These are phyloP conservation scores for Amoeboradix gromovi DNA, from an alignment of 371 early-diverging fungal genomes.

Conservation along the genomic window DNA sequence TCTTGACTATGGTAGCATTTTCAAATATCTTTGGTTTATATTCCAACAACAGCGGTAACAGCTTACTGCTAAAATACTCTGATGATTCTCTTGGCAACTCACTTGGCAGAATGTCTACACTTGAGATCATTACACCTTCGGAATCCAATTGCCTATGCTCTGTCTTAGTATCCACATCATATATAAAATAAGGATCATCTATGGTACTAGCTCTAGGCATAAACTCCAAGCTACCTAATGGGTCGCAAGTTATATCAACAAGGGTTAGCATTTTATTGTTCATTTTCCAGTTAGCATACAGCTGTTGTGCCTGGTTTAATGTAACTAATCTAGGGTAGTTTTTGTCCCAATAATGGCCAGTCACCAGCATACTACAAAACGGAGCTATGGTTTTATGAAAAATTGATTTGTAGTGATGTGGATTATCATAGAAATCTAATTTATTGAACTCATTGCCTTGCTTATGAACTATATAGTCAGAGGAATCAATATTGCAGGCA, in stretches of 20 bases:
- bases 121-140: constrained; percentile 66
- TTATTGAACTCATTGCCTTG: constrained; percentile 24
- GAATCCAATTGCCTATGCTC: constrained; percentile 49
- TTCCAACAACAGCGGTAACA: constrained; percentile 48
- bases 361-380: constrained; percentile 52
- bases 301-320: constrained; percentile 31
- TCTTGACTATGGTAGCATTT: constrained; percentile 45
- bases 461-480: constrained; percentile 48
- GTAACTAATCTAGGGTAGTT: constrained; percentile 65
- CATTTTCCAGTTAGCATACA: constrained; percentile 26
- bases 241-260: constrained; percentile 75
- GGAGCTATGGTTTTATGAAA: constrained; percentile 77
- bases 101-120: constrained; percentile 80
- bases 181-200: constrained; percentile 65
- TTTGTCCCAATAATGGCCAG: constrained; percentile 77
- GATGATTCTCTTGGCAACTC: constrained; percentile 79
- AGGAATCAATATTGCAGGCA: constrained; percentile 35
- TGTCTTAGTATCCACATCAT: constrained; percentile 36
- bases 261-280: constrained; percentile 44
- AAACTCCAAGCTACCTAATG: constrained; percentile 63
- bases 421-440: constrained; percentile 34
- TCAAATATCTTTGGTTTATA: constrained; percentile 32
- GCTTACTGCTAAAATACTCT: constrained; percentile 51
- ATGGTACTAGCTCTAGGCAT: constrained; percentile 55
- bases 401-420: constrained; percentile 42